Evolutionary conservation across 176 grass and related monocot genomes (phyloP).

Genomic region (Dendrocalamus sinicus): DNA sequence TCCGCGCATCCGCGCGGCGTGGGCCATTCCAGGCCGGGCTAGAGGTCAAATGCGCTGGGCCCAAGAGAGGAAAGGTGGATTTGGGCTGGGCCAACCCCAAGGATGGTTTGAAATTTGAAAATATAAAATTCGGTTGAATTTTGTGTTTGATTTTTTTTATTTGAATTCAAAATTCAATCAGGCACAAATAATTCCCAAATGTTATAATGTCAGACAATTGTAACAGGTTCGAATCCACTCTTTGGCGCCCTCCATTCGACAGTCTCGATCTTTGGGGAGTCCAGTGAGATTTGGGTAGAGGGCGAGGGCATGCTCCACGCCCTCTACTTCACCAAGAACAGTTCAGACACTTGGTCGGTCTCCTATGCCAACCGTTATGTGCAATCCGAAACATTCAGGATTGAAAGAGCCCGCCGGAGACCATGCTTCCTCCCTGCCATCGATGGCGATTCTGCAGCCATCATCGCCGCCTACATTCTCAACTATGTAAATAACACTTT

Average conservation of each 20-base stretch:
- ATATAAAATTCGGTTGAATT: no score
- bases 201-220: neutral
- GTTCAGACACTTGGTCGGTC: slow-evolving; percentile 21
- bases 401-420: slow-evolving; percentile 28
- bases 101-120: no score
- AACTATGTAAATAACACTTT: slow-evolving; percentile 48
- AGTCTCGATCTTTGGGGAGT: slow-evolving; percentile 33
- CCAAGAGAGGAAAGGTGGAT: no score
- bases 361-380: slow-evolving; percentile 54
- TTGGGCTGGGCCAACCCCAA: no score
- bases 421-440: slow-evolving; percentile 62
- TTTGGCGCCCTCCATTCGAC: slow-evolving; percentile 51
- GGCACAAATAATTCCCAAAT: no score
- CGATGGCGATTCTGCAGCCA: slow-evolving; percentile 43
- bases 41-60: no score
- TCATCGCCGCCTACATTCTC: slow-evolving; percentile 50
- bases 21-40: no score
- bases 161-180: no score
- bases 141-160: no score
- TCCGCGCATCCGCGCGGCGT: no score
- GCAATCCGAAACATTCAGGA: slow-evolving; percentile 47
- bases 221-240: slow-evolving; percentile 58
- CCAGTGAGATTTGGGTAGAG: slow-evolving; percentile 57
- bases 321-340: slow-evolving; percentile 45
- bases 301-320: slow-evolving; percentile 68